Base-by-base conservation (phyloP, 345 rosid species). In the Dovyalis caffra region DNA sequence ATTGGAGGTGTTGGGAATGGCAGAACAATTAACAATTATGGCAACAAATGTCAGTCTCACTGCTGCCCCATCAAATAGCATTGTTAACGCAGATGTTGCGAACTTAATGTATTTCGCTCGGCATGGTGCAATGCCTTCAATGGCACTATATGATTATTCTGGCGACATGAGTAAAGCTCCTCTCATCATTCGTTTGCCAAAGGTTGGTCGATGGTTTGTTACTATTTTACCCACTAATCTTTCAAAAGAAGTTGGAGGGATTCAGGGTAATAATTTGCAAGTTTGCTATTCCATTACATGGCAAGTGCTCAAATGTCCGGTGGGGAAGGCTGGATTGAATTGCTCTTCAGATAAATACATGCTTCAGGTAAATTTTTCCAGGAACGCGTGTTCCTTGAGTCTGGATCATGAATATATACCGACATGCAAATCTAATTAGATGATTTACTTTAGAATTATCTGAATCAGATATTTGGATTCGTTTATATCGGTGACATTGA, bases 131-230 rank as follows among this genome's bases (percentile, higher is more conserved):
- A 76, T 91, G 78, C 88, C 99, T 70, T 86, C 94, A 34, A 79
- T 75, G 79, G 66, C 84, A 69, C 69, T 85, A 18, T 82, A 95
- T 81, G 97, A 95, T 82, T 91, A 89, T 85, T 85, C 97, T 32
- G 88, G 85, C 34, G 87, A 84, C 78, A 75, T 91, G 66, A 81
- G 74, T 78, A 82, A 82, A 68, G 79, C 40, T 38, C 90, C 99
- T 28, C 76, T 95, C 67, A 83, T 89, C 68, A 83, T 93, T 81
- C 86, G 15, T 68, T 83, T 73, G 38, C 99, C 99, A 10, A 91
- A 81, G 83, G 80, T 81, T 80, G 98, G 99, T 75, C 88, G 84
- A 29, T 95, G 98, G 99, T 91, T 84, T 80, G 74, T 95, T n/a
- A 78, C 88, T 75, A 76, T 91, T 75, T 37, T 85, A 71, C 83